phyloP scores from a whole-genome alignment of 148 eudicot genomes.

The Chenopodium album region DNA sequence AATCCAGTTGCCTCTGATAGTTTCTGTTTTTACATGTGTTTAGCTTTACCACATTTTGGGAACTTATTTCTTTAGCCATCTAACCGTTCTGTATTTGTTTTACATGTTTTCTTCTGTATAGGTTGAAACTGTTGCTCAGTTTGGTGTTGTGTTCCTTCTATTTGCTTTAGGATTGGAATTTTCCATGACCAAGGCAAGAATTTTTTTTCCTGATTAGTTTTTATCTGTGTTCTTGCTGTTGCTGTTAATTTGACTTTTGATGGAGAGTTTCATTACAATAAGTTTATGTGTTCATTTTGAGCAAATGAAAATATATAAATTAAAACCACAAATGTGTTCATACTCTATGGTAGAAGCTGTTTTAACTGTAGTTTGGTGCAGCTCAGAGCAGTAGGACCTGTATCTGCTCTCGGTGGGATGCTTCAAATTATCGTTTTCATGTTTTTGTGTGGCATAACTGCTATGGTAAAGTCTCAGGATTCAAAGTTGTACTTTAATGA shows the following conservation, averaged over 20 bases:
- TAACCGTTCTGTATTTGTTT: not conserved
- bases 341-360: not conserved
- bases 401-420: conserved; percentile 95
- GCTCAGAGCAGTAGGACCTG: conserved; percentile 95
- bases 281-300: not conserved
- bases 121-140: conserved; percentile 99
- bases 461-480: conserved; percentile 55
- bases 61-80: not conserved
- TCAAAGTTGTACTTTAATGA: not conserved
- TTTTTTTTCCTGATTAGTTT: not conserved
- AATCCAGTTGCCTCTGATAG: not conserved
- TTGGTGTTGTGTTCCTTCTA: conserved; percentile 97
- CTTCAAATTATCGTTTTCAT: conserved; percentile 82
- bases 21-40: too few species aligned
- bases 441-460: conserved; percentile 79
- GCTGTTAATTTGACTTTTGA: not conserved
- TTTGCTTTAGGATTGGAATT: conserved; percentile 98
- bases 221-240: not conserved
- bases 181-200: conserved; percentile 79
- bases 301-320: not conserved
- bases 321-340: not conserved
- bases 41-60: not conserved
- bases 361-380: conserved; percentile 40
- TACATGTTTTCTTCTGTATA: conserved; percentile 33
- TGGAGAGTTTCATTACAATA: not conserved